Evolutionary conservation across 805 yeast species (phyloP).

Genomic region (Saccharomycopsis selenospora): DNA sequence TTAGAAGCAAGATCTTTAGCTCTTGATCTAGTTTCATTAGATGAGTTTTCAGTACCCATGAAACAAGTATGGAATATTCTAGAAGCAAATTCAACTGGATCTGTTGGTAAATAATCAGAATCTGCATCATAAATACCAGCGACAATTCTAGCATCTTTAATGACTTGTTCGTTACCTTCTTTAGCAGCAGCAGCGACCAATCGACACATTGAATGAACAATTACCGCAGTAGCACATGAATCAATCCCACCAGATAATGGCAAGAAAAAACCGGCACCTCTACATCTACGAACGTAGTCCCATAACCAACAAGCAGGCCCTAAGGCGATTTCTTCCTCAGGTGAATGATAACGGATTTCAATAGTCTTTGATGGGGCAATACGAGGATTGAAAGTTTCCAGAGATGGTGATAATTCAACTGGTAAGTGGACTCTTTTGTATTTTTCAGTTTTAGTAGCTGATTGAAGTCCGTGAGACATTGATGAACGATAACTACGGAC

Average conservation of each 20-base stretch:
- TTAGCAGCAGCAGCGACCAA: conserved; percentile 65
- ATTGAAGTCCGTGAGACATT: conserved; percentile 72
- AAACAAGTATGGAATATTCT: conserved; percentile 81
- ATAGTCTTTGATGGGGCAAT: conserved; percentile 49
- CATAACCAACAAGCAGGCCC: conserved; percentile 99
- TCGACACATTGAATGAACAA: conserved; percentile 90
- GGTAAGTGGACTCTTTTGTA: conserved; percentile 53
- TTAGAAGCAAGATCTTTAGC: conserved; percentile 67
- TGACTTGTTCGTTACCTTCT: conserved; percentile 68
- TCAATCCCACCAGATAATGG: conserved; percentile 98
- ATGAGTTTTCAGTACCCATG: conserved; percentile 95
- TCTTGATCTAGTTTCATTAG: conserved; percentile 75
- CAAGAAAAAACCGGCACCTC: conserved; percentile 83
- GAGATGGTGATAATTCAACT: conserved; percentile 57
- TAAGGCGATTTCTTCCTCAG: conserved; percentile 93
- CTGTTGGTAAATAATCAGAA: conserved; percentile 56
- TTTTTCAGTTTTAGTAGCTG: conserved; percentile 28
- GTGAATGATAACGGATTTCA: conserved; percentile 57
- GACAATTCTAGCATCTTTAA: conserved; percentile 63
- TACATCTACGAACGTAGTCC: conserved; percentile 92
- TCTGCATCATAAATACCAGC: conserved; percentile 41
- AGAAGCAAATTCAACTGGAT: conserved; percentile 69
- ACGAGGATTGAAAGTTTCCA: conserved; percentile 51
- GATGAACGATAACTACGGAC: conserved; percentile 73
- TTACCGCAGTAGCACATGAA: conserved; percentile 94